Conservation (phyloP, 345 rosid genomes). For the Eucalyptus regnans region DNA sequence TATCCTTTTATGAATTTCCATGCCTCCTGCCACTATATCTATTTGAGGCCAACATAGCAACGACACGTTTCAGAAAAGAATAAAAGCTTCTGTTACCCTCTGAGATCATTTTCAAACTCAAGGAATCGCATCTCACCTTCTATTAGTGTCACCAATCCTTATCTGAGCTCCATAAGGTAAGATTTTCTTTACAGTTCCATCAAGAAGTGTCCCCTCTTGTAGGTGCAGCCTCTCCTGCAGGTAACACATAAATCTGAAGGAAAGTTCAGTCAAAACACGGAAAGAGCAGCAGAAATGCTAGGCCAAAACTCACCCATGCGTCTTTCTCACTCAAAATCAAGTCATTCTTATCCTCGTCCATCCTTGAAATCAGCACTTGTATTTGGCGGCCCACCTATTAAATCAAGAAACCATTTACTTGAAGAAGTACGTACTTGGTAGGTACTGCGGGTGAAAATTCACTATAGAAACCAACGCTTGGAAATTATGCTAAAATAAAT, state of each 20-base stretch:
- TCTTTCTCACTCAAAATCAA: conserved; percentile 68
- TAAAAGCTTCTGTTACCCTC: background rate
- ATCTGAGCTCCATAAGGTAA: conserved; percentile 89
- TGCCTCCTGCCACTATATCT: background rate
- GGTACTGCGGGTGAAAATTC: background rate
- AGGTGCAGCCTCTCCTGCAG: conserved; percentile 69
- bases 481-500: background rate
- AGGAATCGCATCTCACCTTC: conserved; percentile 41
- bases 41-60: background rate
- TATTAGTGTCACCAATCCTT: conserved; percentile 60
- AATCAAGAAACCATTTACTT: background rate
- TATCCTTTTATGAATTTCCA: background rate
- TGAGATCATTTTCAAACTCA: background rate
- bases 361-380: conserved; percentile 42
- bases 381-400: conserved; percentile 59
- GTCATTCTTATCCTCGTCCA: conserved; percentile 67
- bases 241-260: background rate
- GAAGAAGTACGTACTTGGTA: background rate
- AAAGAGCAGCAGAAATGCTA: background rate
- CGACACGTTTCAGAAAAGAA: background rate
- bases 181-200: conserved; percentile 67
- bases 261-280: background rate
- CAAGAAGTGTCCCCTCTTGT: conserved; percentile 79
- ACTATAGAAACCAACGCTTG: background rate
- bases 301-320: conserved; percentile 57